Percentiles rank a stretch among this genome's conserved stretches.
Evolutionary conservation across 2,329 filamentous ascomycete species (phyloP).

Genomic region (Fusarium marasasianum): DNA sequence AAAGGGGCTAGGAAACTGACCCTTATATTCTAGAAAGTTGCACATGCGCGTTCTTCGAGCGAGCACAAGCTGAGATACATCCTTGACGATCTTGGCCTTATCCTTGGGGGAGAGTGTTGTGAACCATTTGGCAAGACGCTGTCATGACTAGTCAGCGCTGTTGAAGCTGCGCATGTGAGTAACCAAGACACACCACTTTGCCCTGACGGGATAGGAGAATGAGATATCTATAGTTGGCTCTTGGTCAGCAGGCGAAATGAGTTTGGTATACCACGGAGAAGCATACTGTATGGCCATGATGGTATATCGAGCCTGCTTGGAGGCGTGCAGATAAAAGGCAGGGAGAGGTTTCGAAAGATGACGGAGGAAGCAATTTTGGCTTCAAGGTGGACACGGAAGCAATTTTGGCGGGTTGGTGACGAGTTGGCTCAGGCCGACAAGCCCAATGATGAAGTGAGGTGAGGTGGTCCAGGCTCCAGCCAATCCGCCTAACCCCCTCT

Average conservation of each 20-base stretch:
- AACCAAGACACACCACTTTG: slow-evolving; percentile 84
- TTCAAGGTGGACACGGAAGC: slow-evolving; percentile 41
- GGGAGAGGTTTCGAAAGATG: slow-evolving; percentile 27
- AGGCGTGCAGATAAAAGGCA: slow-evolving; percentile 33
- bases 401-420: slow-evolving; percentile 45
- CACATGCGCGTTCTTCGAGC: slow-evolving; percentile 98
- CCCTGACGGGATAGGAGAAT: slow-evolving; percentile 98
- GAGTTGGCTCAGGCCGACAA: slow-evolving; percentile 25
- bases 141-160: slow-evolving; percentile 40
- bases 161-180: slow-evolving; percentile 13
- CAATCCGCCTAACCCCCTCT: not conserved
- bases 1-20: slow-evolving; percentile 56
- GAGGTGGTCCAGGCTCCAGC: slow-evolving; percentile 7
- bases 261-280: slow-evolving; percentile 15
- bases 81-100: slow-evolving; percentile 99
- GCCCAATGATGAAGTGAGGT: slow-evolving; percentile 20
- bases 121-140: slow-evolving; percentile 99
- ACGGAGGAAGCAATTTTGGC: slow-evolving; percentile 39
- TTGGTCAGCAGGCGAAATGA: slow-evolving; percentile 32
- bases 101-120: slow-evolving; percentile 96
- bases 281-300: slow-evolving; percentile 58
- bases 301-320: slow-evolving; percentile 37
- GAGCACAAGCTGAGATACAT: slow-evolving; percentile 96
- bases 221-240: slow-evolving; percentile 75
- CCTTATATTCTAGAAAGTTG: slow-evolving; percentile 99